Evolutionary conservation across 352 stramenopile species (phyloP), one percentile per base, ranked within the genome.

Genomic region (Phytophthora tentaculata): DNA sequence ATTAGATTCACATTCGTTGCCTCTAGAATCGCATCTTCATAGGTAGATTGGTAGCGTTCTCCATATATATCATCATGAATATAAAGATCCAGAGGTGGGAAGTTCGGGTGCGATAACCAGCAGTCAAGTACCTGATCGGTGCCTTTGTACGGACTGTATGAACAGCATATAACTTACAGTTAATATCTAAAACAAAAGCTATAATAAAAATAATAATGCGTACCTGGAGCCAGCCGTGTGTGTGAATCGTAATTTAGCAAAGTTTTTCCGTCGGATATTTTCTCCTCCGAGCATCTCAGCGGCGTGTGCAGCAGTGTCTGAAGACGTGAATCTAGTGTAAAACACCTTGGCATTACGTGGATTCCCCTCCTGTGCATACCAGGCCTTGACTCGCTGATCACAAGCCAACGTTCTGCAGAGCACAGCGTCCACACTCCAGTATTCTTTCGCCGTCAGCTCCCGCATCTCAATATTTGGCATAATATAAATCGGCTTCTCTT

Each of bases 391-490:
- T 17, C 79, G 77, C 22, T 81, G 63, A 47, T 77, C 72, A 35
- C 69, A 86, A 10, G 67, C 64, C 50, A 65, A 32, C 12, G 78
- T 88, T 55, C 88, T 83, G 65, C 80, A 89, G 0, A 92, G 49
- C 22, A 92, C 72, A 4, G 70, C 77, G 63, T 91, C 77, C 14
- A 76, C 73, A 19, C 68, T 64, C 71, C 81, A 86, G 24, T 86
- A 83, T 39, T 90, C 70, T 1, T 77, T 49, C 0, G 71, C 70
- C 22, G 64, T 61, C 13, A 91, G 64, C 64, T 90, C 70, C 47
- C 73, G 64, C 79, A 90, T 90, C 61, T 88, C 71, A 16, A 82
- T 80, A 32, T 82, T 82, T 2, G 74, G 74, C 68, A 80, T 82
- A n/a, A 80, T 26, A 54, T 79, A 88, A 43, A 88, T 61, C 0